phyloP scores from a whole-genome alignment of 371 early-diverging fungal genomes.

The Rhizomucor miehei region DNA sequence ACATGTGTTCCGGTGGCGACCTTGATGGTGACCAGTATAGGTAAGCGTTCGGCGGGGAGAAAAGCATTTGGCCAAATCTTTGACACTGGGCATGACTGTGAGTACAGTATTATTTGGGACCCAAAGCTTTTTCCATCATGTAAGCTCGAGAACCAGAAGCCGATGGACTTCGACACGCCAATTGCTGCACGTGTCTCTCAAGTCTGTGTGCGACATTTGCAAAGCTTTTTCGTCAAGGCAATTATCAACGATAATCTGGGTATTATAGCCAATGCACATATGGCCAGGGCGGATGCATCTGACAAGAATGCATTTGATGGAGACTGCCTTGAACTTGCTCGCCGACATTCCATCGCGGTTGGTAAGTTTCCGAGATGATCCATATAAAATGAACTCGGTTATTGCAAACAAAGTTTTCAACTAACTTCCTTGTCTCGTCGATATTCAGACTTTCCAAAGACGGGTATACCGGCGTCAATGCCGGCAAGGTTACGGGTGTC shows the following conservation, averaged over 20 bases:
- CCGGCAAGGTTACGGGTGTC: conserved; percentile 9
- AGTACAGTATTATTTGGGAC: conserved; percentile 63
- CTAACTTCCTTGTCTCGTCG: not conserved
- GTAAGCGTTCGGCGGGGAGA: conserved; percentile 6
- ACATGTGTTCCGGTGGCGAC: conserved; percentile 75
- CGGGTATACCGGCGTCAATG: conserved; percentile 53
- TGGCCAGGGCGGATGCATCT: conserved; percentile 58
- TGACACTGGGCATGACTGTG: not conserved
- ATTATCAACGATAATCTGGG: conserved; percentile 71
- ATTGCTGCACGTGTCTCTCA: no score
- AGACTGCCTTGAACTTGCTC: conserved; percentile 48
- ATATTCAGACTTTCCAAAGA: conserved; percentile 62
- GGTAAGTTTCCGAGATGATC: conserved; percentile 41
- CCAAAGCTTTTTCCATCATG: conserved; percentile 23
- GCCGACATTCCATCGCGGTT: conserved; percentile 65
- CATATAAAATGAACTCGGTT: conserved; percentile 9
- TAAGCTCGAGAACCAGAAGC: not conserved
- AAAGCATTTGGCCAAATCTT: not conserved
- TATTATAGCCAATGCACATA: conserved; percentile 71
- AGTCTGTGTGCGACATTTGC: no score
- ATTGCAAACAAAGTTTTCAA: no score
- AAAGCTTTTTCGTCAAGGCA: conserved; percentile 60
- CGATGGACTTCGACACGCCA: no score
- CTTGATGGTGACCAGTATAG: conserved; percentile 74
- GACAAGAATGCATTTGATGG: conserved; percentile 28